Base-by-base conservation (phyloP, 306 rosid species). In the Vigna angularis region DNA sequence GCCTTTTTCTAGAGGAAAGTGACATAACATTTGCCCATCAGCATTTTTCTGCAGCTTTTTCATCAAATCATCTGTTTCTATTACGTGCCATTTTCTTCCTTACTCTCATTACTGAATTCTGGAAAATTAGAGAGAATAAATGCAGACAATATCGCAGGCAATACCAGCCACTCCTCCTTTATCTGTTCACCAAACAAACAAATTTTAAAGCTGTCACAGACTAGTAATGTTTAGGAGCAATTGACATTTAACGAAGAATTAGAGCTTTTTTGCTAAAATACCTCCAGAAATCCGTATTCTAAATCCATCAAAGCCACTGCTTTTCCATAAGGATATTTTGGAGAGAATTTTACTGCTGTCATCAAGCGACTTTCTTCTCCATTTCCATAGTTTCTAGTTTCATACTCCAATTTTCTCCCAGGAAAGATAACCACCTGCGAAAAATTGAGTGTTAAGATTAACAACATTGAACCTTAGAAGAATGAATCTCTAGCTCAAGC, bases 151-250 rank as follows among this genome's bases (percentile, higher is more conserved):
- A 85, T 66, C 17, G 76, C 80, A 30, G 89, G 87, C 78, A 83
- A 47, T 32, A 83, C 7, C 52, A 80, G 67, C 87, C 89, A 85
- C 78, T 80, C 88, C 63, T 85, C 89, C 55, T 72, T 87, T 82
- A 80, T 61, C 87, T 87, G 81, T 75, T 65, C 20, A 64, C 75
- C 80, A 78, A 51, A 77, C 79, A 77, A 26, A 61, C 77, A 77
- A 38, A 61, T 61, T 69, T 61, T 52, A 53, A 64, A 34, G 16
- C 50, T 53, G 56, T 11, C 44, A 75, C 26, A 75, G 17, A 69
- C 44, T 18, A 62, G 50, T 61, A 18, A 59, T 11, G 64, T 68
- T 36, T 36, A 48, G 32, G 42, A 16, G 36, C 20, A 47, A 24
- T 13, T 17, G 7, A 9, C 20, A 38, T 22, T 20, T 15, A 2